Evolutionary conservation across 129 eudicot genomes (phyloP), one percentile per base, ranked within the genome.

Genomic region (Scalesia atractyloides): DNA sequence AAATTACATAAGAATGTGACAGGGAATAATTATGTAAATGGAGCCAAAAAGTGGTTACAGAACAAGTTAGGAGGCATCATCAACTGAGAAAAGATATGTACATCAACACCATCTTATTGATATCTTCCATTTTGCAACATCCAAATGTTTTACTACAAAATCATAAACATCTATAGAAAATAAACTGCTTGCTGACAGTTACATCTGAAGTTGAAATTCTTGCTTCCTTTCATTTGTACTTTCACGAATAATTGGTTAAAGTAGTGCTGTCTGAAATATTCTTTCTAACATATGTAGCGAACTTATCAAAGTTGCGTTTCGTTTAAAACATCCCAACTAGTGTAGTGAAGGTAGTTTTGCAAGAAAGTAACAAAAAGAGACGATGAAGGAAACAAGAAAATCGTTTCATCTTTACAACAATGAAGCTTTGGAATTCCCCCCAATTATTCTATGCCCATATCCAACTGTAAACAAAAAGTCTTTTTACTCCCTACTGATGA

Each of bases 311-410:
- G 56, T 18, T n/a, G 36, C 17, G 37, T 46, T 5, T n/a, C 64
- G 44, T 39, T 57, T 51, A 69, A 26, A 9, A 69, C 39, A 41
- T 8, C 52, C n/a, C 26, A 5, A 18, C 18, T 26, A 5, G 5
- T 43, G 53, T 22, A 37, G 64, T 52, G 26, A 10, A 12, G 5
- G 69, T 74, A 61, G 62, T 52, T 41, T 63, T 37, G 10, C 13
- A n/a, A 75, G 64, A 50, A 30, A 24, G 64, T 63, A 60, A 60
- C 60, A 58, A 71, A 84, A 68, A 66, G 64, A 26, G 37, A 54
- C 8, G 87, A 73, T 79, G 89, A 81, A 78, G 75, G 73, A 85
- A 87, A 80, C 94, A 78, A 87, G 85, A 76, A 72, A 58, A 77
- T 47, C 48, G 18, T 72, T 58, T 51, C 46, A 63, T 60, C 11